Conservation (phyloP, 2,329 filamentous ascomycete genomes). For the Didymella exigua region DNA sequence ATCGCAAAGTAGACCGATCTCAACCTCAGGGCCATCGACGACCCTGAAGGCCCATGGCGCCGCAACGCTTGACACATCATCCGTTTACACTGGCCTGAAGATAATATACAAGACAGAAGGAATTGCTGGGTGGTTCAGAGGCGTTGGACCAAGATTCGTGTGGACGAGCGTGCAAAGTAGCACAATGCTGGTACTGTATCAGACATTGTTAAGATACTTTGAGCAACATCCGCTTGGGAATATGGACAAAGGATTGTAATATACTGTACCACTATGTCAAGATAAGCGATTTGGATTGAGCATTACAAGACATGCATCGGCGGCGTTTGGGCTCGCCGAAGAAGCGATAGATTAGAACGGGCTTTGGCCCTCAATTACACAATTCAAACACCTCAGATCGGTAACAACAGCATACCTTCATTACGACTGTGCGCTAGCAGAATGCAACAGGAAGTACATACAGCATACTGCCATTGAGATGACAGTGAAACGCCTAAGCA, state of each 20-base stretch:
- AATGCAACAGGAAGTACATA: not conserved
- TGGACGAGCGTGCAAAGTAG: slow-evolving; percentile 98
- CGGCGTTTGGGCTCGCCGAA: slow-evolving; percentile 22
- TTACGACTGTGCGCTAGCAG: not conserved
- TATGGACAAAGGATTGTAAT: slow-evolving; percentile 23
- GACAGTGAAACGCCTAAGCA: not conserved
- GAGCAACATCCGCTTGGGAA: slow-evolving; percentile 59
- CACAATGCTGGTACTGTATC: slow-evolving; percentile 95
- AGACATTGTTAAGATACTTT: slow-evolving; percentile 80
- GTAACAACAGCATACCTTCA: not conserved
- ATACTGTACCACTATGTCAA: slow-evolving; percentile 23
- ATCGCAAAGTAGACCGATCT: slow-evolving; percentile 70
- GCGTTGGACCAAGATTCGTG: slow-evolving; percentile 87
- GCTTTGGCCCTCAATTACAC: slow-evolving; percentile 2
- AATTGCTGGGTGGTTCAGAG: slow-evolving; percentile 87
- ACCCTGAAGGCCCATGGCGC: slow-evolving; percentile 79
- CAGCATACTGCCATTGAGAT: not conserved
- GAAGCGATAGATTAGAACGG: slow-evolving; percentile 20
- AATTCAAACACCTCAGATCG: not conserved
- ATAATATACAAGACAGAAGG: slow-evolving; percentile 93
- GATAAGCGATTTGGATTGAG: slow-evolving; percentile 9
- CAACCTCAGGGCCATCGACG: slow-evolving; percentile 86
- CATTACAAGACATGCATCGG: slow-evolving; percentile 22
- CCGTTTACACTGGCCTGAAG: slow-evolving; percentile 79
- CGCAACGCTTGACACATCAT: slow-evolving; percentile 83